Conservation (phyloP, 331 rosid genomes). For the Dryas integrifolia region DNA sequence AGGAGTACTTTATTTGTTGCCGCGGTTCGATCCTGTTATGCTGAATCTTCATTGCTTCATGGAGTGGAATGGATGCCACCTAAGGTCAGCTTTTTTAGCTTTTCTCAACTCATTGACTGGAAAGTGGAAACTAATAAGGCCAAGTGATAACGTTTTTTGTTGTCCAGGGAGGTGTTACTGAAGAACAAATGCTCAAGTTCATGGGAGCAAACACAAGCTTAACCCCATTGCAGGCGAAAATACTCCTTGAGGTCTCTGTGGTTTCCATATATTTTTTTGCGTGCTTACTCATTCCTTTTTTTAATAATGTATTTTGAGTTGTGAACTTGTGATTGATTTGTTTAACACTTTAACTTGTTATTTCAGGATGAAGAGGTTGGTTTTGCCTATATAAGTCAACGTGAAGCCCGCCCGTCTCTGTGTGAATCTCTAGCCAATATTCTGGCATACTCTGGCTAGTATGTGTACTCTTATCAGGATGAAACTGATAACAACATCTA, state of each 20-base stretch:
- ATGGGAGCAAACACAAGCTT: constrained; percentile 82
- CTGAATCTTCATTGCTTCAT: constrained; percentile 89
- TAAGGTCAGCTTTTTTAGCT: constrained; percentile 51
- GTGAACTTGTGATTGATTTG: too few relatives aligned
- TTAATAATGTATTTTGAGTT: constrained; percentile 3
- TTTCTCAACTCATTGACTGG: neutral
- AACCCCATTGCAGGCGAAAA: constrained; percentile 66
- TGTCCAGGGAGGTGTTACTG: constrained; percentile 85
- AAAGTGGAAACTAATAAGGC: neutral
- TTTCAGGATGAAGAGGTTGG: constrained; percentile 85
- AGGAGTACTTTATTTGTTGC: constrained; percentile 94
- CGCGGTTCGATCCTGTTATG: constrained; percentile 86
- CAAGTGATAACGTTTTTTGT: neutral
- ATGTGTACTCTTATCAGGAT: neutral
- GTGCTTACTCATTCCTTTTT: neutral
- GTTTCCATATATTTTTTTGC: constrained; percentile 19
- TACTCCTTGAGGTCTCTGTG: constrained; percentile 74
- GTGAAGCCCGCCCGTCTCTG: constrained; percentile 88
- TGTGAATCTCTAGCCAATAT: constrained; percentile 54
- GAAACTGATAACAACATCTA: neutral
- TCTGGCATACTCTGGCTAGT: neutral
- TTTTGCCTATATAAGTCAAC: constrained; percentile 86
- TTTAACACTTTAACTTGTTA: constrained; percentile 3
- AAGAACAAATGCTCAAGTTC: constrained; percentile 92
- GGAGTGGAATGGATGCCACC: constrained; percentile 99